Evolutionary conservation across 1,284 basidiomycete species (phyloP).

Genomic region (Salmacisia buchloeana): DNA sequence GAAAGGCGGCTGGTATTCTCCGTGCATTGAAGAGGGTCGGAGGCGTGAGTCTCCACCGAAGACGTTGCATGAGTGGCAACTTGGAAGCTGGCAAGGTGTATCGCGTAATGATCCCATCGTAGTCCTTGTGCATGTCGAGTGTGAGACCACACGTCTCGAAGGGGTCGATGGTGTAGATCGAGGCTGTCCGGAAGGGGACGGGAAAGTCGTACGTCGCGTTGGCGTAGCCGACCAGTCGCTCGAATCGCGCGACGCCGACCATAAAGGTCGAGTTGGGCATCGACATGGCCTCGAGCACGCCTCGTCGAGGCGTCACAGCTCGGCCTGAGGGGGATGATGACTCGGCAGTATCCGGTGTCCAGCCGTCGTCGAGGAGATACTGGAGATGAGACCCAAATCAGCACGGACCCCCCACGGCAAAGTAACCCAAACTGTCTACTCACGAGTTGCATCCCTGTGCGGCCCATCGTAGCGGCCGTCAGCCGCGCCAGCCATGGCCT

Average conservation of each 20-base stretch:
- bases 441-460: constrained; percentile 72
- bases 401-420: background rate
- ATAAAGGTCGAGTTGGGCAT: constrained; percentile 68
- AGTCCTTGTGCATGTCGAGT: constrained; percentile 12
- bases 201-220: constrained; percentile 59
- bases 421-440: background rate
- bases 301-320: background rate
- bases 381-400: background rate
- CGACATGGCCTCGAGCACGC: constrained; percentile 28
- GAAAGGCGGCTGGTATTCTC: constrained; percentile 25
- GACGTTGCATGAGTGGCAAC: background rate
- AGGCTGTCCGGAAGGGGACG: constrained; percentile 34
- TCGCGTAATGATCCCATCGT: constrained; percentile 13
- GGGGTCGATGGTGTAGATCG: constrained; percentile 25
- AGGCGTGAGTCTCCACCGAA: background rate
- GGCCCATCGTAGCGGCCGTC: constrained; percentile 55
- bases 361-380: constrained; percentile 4
- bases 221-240: constrained; percentile 71
- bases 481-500: background rate
- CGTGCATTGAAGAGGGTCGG: constrained; percentile 24
- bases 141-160: constrained; percentile 14
- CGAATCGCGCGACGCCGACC: constrained; percentile 66
- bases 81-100: background rate
- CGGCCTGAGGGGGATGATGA: background rate
- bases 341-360: background rate